Conservation (phyloP, 768 basidiomycete species). For the Leccinum incarnatum region DNA sequence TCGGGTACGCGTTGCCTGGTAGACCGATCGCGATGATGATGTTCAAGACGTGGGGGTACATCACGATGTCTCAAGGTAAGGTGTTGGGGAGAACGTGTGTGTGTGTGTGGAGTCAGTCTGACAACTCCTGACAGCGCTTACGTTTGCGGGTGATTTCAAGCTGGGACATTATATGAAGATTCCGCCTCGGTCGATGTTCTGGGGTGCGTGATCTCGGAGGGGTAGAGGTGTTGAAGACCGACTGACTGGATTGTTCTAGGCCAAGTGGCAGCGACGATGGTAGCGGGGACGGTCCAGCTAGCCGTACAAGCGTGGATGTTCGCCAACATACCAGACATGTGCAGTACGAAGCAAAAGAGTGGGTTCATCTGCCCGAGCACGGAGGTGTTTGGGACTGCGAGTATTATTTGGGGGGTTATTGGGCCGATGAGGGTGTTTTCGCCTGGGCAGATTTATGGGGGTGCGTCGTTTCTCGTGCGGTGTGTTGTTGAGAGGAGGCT, state of each 20-base stretch:
- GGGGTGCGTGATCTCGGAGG: conserved; percentile 30
- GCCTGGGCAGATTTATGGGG: conserved; percentile 57
- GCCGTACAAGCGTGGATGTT: conserved; percentile 66
- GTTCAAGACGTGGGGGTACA: conserved; percentile 72
- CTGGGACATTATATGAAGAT: conserved; percentile 76
- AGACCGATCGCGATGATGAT: conserved; percentile 78
- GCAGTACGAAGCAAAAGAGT: conserved; percentile 32
- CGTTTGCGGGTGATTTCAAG: conserved; percentile 72
- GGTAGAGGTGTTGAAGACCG: not conserved
- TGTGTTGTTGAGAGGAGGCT: not conserved
- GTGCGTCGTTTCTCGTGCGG: conserved; percentile 12
- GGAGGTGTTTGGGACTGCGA: conserved; percentile 75
- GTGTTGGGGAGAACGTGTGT: not conserved
- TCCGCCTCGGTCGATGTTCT: conserved; percentile 65
- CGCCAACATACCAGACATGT: conserved; percentile 36
- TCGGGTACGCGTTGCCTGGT: conserved; percentile 56
- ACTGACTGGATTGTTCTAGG: conserved; percentile 1
- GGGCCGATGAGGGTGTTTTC: conserved; percentile 73
- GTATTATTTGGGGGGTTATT: conserved; percentile 80
- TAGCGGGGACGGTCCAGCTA: conserved; percentile 70
- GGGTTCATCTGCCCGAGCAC: conserved; percentile 71
- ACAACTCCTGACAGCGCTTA: conserved; percentile 40
- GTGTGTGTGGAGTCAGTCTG: not conserved
- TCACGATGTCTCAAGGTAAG: conserved; percentile 52
- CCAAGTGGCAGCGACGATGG: conserved; percentile 60